These are phyloP conservation scores for Chlamydomonas sp. DNA, from an alignment of 139 green algal species.

Conservation along the genomic window DNA sequence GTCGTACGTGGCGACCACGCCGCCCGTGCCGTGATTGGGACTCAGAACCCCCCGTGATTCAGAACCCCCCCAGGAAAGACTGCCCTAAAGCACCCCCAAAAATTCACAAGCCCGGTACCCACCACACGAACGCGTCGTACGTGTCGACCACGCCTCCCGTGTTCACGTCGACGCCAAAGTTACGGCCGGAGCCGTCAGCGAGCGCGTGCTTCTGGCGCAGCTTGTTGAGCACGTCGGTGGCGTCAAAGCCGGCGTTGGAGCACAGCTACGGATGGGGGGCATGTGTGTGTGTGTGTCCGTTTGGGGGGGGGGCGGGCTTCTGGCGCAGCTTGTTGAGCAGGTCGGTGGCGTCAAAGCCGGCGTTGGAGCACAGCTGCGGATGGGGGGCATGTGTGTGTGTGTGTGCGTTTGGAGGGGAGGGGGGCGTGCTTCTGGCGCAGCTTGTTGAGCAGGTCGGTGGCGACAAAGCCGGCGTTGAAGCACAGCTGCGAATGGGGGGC, in stretches of 20 bases:
- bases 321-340: constrained; percentile 96
- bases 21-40: too few species aligned
- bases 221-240: constrained; percentile 96
- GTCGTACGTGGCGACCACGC: constrained; percentile 87
- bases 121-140: constrained; percentile 90
- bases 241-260: constrained; percentile 95
- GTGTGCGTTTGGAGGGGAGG: too few species aligned
- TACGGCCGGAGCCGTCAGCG: constrained; percentile 36
- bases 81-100: too few species aligned
- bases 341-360: constrained; percentile 95
- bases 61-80: too few species aligned
- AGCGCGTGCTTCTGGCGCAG: constrained; percentile 92
- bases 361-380: constrained; percentile 95
- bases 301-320: constrained; percentile 81
- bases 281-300: constrained; percentile 52
- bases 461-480: constrained; percentile 95
- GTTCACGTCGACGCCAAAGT: constrained; percentile 94
- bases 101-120: too few species aligned
- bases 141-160: constrained; percentile 91
- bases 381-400: constrained; percentile 3
- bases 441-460: constrained; percentile 96
- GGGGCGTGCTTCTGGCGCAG: constrained; percentile 90
- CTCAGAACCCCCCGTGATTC: too few species aligned
- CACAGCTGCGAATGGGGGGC: too few species aligned
- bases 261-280: constrained; percentile 92